Percentiles rank a stretch among this genome's conserved stretches.
Evolutionary conservation across 352 stramenopile species (phyloP).

Genomic region (Phytopythium kandeliae): DNA sequence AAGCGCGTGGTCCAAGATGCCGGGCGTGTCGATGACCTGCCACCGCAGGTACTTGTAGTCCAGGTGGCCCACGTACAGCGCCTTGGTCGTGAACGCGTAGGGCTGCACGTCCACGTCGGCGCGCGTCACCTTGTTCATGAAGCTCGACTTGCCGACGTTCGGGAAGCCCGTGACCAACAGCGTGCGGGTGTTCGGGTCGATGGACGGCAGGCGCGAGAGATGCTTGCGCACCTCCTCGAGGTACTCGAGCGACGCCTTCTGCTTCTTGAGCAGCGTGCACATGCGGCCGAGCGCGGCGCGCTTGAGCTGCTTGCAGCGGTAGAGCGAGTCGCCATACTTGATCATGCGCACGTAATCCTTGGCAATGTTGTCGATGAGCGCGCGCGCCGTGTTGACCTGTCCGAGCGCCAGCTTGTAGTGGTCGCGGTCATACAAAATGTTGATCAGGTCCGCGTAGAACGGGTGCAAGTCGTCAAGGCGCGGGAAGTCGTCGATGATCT

Average conservation of each 20-base stretch:
- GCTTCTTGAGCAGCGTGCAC: slow-evolving; percentile 99
- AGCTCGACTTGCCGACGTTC: slow-evolving; percentile 99
- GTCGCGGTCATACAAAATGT: slow-evolving; percentile 99
- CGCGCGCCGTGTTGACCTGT: slow-evolving; percentile 98
- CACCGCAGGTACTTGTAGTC: slow-evolving; percentile 99
- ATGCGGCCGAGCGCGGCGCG: slow-evolving; percentile 98
- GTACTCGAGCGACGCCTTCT: slow-evolving; percentile 98
- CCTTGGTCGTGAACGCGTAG: slow-evolving; percentile 99
- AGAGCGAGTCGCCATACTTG: slow-evolving; percentile 99
- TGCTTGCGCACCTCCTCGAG: slow-evolving; percentile 97
- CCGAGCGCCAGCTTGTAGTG: slow-evolving; percentile 99
- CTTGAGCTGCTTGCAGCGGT: slow-evolving; percentile 99
- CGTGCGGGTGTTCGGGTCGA: slow-evolving; percentile 99
- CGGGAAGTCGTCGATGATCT: slow-evolving; percentile 99
- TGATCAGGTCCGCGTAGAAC: slow-evolving; percentile 99
- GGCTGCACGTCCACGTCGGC: slow-evolving; percentile 99
- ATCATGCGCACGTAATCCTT: slow-evolving; percentile 99
- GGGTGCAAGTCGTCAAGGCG: slow-evolving; percentile 97
- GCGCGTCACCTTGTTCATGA: slow-evolving; percentile 99
- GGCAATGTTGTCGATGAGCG: slow-evolving; percentile 96
- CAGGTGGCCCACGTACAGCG: slow-evolving; percentile 99
- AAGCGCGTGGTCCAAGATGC: slow-evolving; percentile 99
- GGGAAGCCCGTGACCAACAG: slow-evolving; percentile 98
- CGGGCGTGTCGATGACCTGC: slow-evolving; percentile 99
- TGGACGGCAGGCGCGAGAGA: slow-evolving; percentile 96